Conservation (phyloP, 306 rosid species). For the Alnus rubra region DNA sequence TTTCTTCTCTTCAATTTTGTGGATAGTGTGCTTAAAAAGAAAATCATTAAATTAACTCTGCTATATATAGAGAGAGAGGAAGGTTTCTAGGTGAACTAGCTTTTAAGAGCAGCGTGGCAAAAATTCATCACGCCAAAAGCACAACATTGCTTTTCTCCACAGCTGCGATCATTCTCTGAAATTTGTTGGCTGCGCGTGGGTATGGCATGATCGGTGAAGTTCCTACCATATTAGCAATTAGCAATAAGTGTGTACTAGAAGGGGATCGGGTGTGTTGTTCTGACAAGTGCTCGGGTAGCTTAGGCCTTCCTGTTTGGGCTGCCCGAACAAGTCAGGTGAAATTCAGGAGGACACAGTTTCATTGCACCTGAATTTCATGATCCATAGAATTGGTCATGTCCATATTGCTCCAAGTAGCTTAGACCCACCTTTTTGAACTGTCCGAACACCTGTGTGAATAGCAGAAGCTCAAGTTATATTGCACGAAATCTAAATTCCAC, state of each 20-base stretch:
- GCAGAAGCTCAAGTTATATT: no score
- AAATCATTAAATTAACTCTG: not conserved
- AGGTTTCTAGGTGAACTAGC: not conserved
- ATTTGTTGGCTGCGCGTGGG: not conserved
- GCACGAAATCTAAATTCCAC: no score
- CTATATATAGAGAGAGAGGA: not conserved
- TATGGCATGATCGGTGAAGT: not conserved
- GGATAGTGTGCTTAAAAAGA: constrained; percentile 4
- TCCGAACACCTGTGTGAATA: no score
- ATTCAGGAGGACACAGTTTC: no score
- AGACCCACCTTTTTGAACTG: no score
- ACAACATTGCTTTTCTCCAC: not conserved
- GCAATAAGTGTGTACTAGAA: not conserved
- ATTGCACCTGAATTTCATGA: no score
- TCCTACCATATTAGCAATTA: not conserved
- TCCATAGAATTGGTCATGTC: no score
- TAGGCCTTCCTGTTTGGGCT: no score
- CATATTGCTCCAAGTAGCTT: no score
- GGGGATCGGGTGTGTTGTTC: no score
- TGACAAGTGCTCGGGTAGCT: no score
- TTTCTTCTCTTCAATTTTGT: constrained; percentile 52
- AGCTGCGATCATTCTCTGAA: not conserved
- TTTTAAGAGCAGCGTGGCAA: not conserved
- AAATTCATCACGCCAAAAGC: not conserved
- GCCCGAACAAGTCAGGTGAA: no score